These are phyloP conservation scores for Musa acuminata DNA, from an alignment of 176 grass and related monocot species.

Conservation along the genomic window DNA sequence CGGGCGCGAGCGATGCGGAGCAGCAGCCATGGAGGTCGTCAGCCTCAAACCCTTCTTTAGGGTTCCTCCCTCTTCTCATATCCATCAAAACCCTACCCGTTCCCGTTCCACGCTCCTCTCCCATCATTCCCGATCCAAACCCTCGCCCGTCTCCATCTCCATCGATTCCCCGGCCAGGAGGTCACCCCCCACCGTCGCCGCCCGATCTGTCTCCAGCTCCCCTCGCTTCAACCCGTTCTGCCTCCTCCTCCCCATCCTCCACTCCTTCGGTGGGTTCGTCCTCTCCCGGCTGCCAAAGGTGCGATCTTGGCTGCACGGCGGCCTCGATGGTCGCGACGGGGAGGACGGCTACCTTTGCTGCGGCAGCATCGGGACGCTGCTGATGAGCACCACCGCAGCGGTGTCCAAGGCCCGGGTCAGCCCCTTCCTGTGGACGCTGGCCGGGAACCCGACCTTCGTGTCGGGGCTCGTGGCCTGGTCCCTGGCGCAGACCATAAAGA, in stretches of 20 bases:
- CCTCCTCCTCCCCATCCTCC: conserved; percentile 19
- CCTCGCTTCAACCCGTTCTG: conserved; percentile 17
- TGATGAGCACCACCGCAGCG: conserved; percentile 94
- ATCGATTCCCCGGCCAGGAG: conserved; percentile 9
- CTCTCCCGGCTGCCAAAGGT: conserved; percentile 22
- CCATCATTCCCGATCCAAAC: neutral
- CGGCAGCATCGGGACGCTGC: conserved; percentile 54
- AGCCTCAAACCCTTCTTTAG: conserved; percentile 51
- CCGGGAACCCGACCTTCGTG: conserved; percentile 82
- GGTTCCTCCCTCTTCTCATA: conserved; percentile 24
- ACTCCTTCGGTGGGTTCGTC: conserved; percentile 10
- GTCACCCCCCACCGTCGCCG: conserved; percentile 7
- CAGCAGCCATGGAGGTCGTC: conserved; percentile 62
- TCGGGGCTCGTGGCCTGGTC: conserved; percentile 79
- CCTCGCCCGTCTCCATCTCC: conserved; percentile 8
- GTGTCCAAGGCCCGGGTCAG: conserved; percentile 63
- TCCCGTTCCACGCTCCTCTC: neutral
- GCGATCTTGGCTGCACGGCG: conserved; percentile 34
- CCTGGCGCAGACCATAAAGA: conserved; percentile 66
- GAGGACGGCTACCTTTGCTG: conserved; percentile 23
- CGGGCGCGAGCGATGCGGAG: conserved; percentile 44
- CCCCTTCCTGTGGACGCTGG: conserved; percentile 57
- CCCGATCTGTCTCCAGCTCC: neutral
- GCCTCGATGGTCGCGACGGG: conserved; percentile 27
- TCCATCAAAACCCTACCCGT: neutral